Evolutionary conservation across 805 yeast genomes (phyloP).

Genomic region (Yamadazyma phyllophila): DNA sequence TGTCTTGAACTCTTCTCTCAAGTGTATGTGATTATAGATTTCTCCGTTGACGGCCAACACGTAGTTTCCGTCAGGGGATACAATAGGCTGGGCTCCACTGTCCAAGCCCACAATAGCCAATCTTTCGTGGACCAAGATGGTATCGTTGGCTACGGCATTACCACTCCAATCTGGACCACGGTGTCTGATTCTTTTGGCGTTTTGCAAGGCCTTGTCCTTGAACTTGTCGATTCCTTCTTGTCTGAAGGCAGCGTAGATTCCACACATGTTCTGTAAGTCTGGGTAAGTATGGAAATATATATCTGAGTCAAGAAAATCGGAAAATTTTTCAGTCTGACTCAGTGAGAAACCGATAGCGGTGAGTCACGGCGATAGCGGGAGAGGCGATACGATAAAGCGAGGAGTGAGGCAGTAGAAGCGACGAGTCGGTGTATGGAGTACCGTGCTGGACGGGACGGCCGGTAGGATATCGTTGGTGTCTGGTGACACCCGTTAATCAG

Average conservation of each 20-base stretch:
- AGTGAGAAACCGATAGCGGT: not conserved
- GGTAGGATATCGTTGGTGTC: too few relatives aligned
- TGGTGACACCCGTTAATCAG: too few relatives aligned
- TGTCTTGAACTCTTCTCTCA: constrained; percentile 71
- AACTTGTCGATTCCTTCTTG: constrained; percentile 77
- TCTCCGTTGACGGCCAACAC: constrained; percentile 93
- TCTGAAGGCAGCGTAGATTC: constrained; percentile 90
- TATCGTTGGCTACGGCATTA: constrained; percentile 70
- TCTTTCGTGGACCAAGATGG: constrained; percentile 92
- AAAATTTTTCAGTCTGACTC: constrained; percentile 4
- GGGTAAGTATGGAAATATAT: too few relatives aligned
- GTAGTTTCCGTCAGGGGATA: constrained; percentile 70
- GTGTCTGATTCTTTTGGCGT: constrained; percentile 92
- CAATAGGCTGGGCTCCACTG: constrained; percentile 97
- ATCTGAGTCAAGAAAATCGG: constrained; percentile 3
- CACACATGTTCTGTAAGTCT: constrained; percentile 76
- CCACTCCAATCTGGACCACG: constrained; percentile 99
- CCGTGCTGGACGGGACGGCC: too few relatives aligned
- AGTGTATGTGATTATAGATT: constrained; percentile 91
- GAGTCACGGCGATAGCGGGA: too few relatives aligned
- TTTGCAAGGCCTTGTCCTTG: constrained; percentile 84
- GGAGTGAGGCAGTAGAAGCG: too few relatives aligned
- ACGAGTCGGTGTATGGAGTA: not conserved
- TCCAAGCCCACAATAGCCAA: constrained; percentile 96
- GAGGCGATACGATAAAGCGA: too few relatives aligned